Conservation (phyloP, 768 basidiomycete genomes). For the Collybia sordida region DNA sequence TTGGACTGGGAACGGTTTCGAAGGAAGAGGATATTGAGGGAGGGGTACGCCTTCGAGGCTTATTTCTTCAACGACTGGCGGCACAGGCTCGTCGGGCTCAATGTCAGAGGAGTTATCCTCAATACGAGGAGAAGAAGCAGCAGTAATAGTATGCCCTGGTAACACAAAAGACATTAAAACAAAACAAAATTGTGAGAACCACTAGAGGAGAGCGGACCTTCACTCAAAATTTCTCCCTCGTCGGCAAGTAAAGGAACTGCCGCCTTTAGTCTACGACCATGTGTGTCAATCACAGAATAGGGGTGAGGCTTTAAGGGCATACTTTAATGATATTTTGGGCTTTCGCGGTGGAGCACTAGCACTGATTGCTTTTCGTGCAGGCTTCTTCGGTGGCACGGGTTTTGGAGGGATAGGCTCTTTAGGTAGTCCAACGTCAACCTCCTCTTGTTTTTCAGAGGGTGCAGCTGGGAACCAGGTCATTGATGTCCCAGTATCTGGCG, state of each 20-base stretch:
- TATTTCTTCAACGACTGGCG: constrained; percentile 38
- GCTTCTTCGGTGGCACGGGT: constrained; percentile 47
- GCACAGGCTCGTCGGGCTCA: constrained; percentile 36
- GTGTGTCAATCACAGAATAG: constrained; percentile 8
- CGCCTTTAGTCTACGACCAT: constrained; percentile 19
- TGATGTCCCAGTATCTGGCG: constrained; percentile 35
- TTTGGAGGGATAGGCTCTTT: constrained; percentile 28
- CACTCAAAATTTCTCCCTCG: constrained; percentile 56
- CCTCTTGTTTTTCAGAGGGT: constrained; percentile 32
- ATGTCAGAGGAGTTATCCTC: constrained; percentile 51
- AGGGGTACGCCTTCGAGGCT: constrained; percentile 61
- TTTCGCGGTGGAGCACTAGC: constrained; percentile 31
- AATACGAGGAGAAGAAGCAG: constrained; percentile 68
- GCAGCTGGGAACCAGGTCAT: constrained; percentile 42
- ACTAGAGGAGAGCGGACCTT: constrained; percentile 41
- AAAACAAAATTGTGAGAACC: not conserved
- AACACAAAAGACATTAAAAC: constrained; percentile 9
- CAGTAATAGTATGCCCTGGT: constrained; percentile 64
- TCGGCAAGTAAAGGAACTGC: constrained; percentile 40
- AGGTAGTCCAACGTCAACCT: constrained; percentile 14
- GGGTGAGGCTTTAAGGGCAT: constrained; percentile 9
- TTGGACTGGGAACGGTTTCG: constrained; percentile 83
- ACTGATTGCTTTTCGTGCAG: not conserved
- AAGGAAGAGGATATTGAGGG: constrained; percentile 75
- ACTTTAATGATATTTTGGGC: constrained; percentile 32